A percentile compares a stretch with the other conserved stretches of the same genome.
These are phyloP conservation scores for Trametopsis cervina DNA, from an alignment of 768 basidiomycete species.

Conservation along the genomic window DNA sequence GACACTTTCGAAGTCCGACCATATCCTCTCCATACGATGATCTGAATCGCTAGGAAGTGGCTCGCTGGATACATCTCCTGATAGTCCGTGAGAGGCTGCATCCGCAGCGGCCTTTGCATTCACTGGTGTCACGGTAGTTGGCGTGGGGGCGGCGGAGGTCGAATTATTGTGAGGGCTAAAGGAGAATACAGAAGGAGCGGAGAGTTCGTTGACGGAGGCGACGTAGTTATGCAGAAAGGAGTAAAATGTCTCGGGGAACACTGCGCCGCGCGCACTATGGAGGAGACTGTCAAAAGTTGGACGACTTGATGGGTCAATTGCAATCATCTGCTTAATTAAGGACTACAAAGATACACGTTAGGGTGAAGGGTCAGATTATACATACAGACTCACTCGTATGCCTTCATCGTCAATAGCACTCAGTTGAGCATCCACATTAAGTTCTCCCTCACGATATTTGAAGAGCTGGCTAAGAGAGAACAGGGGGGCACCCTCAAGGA, in stretches of 20 bases:
- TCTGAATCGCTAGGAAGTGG: constrained; percentile 78
- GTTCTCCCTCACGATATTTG: constrained; percentile 86
- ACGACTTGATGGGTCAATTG: constrained; percentile 65
- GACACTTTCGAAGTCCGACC: constrained; percentile 81
- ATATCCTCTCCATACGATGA: constrained; percentile 72
- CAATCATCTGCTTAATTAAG: constrained; percentile 87
- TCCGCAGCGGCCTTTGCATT: constrained; percentile 12
- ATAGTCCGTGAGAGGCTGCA: constrained; percentile 1
- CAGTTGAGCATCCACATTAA: constrained; percentile 66
- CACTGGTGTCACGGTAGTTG: constrained; percentile 27
- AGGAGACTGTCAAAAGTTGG: constrained; percentile 80
- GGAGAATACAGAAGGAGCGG: constrained; percentile 38
- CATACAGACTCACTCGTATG: constrained; percentile 57
- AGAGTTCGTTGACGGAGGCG: constrained; percentile 67
- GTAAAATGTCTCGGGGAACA: constrained; percentile 92
- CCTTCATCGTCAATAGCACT: constrained; percentile 72
- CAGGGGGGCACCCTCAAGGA: constrained; percentile 87
- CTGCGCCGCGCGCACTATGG: constrained; percentile 63
- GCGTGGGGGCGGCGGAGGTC: constrained; percentile 21
- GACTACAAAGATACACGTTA: constrained; percentile 38
- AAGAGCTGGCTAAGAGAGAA: constrained; percentile 94
- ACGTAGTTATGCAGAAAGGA: constrained; percentile 91
- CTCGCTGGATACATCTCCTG: constrained; percentile 20
- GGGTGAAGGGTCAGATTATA: constrained; percentile 4
- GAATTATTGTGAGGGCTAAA: constrained; percentile 15